Conservation (phyloP, 1,139 yeast species). For the Casaregolazyma lundiana region DNA sequence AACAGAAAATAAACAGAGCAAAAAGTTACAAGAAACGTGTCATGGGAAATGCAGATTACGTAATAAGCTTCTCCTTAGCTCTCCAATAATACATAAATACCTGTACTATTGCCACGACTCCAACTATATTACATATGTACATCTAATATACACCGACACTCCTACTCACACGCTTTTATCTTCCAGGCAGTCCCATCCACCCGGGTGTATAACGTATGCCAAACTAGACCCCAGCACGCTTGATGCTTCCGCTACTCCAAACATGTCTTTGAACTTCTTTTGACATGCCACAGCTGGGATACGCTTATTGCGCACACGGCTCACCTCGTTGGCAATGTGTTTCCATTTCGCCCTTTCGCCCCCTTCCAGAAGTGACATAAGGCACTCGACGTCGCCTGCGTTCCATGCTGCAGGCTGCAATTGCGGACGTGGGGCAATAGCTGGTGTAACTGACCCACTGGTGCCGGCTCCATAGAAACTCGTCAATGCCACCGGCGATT, state of each 20-base stretch:
- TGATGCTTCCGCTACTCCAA: conserved; percentile 38
- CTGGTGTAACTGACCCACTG: not conserved
- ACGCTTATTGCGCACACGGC: conserved; percentile 31
- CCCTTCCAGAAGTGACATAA: conserved; percentile 31
- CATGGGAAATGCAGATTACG: too few relatives aligned
- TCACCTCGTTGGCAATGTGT: conserved; percentile 35
- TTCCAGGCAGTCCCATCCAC: conserved; percentile 37
- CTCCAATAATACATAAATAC: too few relatives aligned
- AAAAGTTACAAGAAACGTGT: too few relatives aligned
- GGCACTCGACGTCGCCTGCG: conserved; percentile 33
- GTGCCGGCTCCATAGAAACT: not conserved
- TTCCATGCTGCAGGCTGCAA: conserved; percentile 28
- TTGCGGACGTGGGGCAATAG: not conserved
- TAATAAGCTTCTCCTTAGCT: too few relatives aligned
- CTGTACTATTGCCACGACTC: too few relatives aligned
- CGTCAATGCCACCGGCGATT: conserved; percentile 3
- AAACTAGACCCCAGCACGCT: conserved; percentile 37
- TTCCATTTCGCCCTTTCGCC: conserved; percentile 44
- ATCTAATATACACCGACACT: too few relatives aligned
- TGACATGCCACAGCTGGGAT: conserved; percentile 40
- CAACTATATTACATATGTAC: too few relatives aligned
- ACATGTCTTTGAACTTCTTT: conserved; percentile 40
- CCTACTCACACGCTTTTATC: too few relatives aligned
- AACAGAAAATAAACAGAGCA: too few relatives aligned
- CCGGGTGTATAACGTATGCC: conserved; percentile 37